These are phyloP conservation scores for Hydrangea macrophylla DNA, from an alignment of 148 eudicot genomes.

Conservation along the genomic window DNA sequence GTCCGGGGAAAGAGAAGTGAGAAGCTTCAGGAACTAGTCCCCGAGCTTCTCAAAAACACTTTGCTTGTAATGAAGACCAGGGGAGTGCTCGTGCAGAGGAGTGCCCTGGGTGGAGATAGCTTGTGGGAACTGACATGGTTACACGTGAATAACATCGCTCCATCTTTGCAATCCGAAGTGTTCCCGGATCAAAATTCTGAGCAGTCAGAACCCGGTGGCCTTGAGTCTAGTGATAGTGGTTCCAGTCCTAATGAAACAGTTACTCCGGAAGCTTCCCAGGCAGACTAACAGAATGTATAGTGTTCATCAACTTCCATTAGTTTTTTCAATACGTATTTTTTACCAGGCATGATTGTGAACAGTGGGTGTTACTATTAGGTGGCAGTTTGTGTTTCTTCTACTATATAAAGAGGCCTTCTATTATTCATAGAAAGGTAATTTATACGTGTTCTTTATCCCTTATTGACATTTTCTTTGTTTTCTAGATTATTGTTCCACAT, in stretches of 20 bases:
- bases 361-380: not conserved
- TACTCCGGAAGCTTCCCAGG: not conserved
- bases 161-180: constrained; percentile 54
- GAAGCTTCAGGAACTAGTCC: constrained; percentile 67
- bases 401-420: not conserved
- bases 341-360: not conserved
- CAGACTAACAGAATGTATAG: not conserved
- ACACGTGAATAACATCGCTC: constrained; percentile 62
- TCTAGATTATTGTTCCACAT: not conserved
- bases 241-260: constrained; percentile 7
- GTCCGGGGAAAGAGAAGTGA: constrained; percentile 67
- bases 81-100: constrained; percentile 58
- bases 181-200: constrained; percentile 36
- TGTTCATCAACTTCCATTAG: not conserved
- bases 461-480: not conserved
- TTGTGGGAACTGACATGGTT: constrained; percentile 80
- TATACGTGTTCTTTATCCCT: not conserved
- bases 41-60: constrained; percentile 62
- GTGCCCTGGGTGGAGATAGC: constrained; percentile 59
- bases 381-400: not conserved
- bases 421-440: not conserved
- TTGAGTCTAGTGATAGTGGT: not conserved
- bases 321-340: not conserved
- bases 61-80: constrained; percentile 56
- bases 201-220: constrained; percentile 9